These are phyloP conservation scores for Neurospora pannonica DNA, from an alignment of 495 filamentous ascomycete genomes.

Conservation along the genomic window DNA sequence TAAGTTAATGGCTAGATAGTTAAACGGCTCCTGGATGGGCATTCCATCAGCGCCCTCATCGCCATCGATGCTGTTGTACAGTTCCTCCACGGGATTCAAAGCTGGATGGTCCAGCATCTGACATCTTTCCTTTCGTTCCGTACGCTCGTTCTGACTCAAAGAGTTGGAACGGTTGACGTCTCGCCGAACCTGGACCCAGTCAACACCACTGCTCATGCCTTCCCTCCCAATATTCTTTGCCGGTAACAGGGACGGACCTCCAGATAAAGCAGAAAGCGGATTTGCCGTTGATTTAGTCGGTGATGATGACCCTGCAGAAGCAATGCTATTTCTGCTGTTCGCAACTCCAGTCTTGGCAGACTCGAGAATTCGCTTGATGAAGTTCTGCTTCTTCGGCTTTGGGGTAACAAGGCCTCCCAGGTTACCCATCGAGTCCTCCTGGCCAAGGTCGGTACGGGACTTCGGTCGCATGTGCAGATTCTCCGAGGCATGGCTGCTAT, in stretches of 20 bases:
- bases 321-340: slow-evolving; percentile 77
- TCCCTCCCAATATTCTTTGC: slow-evolving; percentile 50
- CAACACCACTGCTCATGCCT: slow-evolving; percentile 53
- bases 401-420: slow-evolving; percentile 71
- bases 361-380: slow-evolving; percentile 94
- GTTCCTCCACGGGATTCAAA: slow-evolving; percentile 77
- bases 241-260: slow-evolving; percentile 27
- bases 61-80: slow-evolving; percentile 77
- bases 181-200: slow-evolving; percentile 92
- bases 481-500: slow-evolving; percentile 73
- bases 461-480: slow-evolving; percentile 29
- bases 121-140: slow-evolving; percentile 81
- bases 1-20: slow-evolving; percentile 72
- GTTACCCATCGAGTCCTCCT: slow-evolving; percentile 37
- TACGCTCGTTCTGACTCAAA: slow-evolving; percentile 75
- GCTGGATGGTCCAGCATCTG: slow-evolving; percentile 90
- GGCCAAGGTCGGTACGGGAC: slow-evolving; percentile 36
- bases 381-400: slow-evolving; percentile 83
- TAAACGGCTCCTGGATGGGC: slow-evolving; percentile 70
- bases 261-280: slow-evolving; percentile 4
- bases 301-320: slow-evolving; percentile 41
- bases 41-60: slow-evolving; percentile 82
- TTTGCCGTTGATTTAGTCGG: not conserved
- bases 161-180: slow-evolving; percentile 95
- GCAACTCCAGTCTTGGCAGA: slow-evolving; percentile 91